Evolutionary conservation across 441 rosid species (phyloP), one percentile per base, ranked within the genome.

Genomic region (Lagerstroemia fauriei): DNA sequence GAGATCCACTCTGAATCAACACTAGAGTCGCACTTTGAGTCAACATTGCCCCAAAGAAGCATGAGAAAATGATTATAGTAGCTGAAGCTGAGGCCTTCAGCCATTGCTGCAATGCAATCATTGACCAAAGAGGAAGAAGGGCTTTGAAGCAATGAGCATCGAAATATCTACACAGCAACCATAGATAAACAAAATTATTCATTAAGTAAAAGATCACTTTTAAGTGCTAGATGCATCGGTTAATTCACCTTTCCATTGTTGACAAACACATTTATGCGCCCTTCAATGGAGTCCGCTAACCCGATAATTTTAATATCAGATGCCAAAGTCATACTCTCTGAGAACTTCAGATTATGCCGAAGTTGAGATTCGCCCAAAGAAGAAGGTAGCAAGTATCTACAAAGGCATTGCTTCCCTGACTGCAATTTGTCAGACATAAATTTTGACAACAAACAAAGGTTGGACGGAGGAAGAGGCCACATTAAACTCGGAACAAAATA

Each of bases 341-440:
- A 74, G 79, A 90, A 88, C 84, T 92, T 92, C 80, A 86, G 75
- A 85, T 88, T 89, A 78, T 78, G 87, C 48, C 89, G 85, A 84
- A 83, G 83, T 82, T 82, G 88, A 66, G 84, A 88, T 87, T 88
- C 86, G 50, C 87, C 88, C 91, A 92, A 83, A 89, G 85, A 86
- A 85, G 91, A 86, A 82, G 99, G 98, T 66, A 97, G 77, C 80
- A 85, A 85, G 91, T 91, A 97, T 84, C 90, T 93, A 87, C 98
- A 95, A 77, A 95, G 90, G 88, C 98, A 97, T 85, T 91, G 97
- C 85, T 92, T 91, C 81, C 99, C 99, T 80, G 98, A 90, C 99
- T 97, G 95, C 92, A 92, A 75, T 85, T 48, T 79, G 72, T 80
- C 38, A 73, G 32, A 71, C 83, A n/a, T n/a, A 24, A 73, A 18